Percentiles rank a stretch among this genome's conserved stretches.
These are phyloP conservation scores for Purshia tridentata DNA, from an alignment of 306 rosid species.

Conservation along the genomic window DNA sequence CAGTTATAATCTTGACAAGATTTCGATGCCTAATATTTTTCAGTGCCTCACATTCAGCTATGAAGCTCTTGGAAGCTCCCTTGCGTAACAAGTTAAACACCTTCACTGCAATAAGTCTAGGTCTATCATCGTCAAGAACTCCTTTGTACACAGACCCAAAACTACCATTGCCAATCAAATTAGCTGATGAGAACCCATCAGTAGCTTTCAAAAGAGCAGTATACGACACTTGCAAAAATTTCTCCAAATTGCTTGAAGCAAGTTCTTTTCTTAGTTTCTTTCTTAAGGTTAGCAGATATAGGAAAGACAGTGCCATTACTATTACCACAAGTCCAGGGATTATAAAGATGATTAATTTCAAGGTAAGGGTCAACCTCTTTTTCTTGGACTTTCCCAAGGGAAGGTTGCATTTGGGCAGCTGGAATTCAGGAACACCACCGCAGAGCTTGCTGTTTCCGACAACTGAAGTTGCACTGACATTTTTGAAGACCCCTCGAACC, in stretches of 20 bases:
- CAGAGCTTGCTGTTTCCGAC: neutral
- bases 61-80: neutral
- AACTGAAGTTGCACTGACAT: neutral
- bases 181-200: conserved; percentile 2
- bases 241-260: neutral
- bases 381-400: too few species aligned
- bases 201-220: neutral
- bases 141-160: conserved; percentile 10
- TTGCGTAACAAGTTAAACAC: neutral
- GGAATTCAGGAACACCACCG: conserved; percentile 9
- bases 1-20: conserved; percentile 6
- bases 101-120: neutral
- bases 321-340: neutral
- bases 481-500: neutral
- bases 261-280: neutral
- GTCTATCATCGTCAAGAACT: too few species aligned
- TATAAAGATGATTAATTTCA: neutral
- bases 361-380: neutral
- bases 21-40: neutral
- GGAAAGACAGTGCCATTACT: neutral
- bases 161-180: conserved; percentile 3
- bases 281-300: neutral
- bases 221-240: neutral
- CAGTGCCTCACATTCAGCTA: conserved; percentile 8
- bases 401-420: conserved; percentile 3